These are phyloP conservation scores for Hemileccinum impolitum DNA, from an alignment of 768 basidiomycete genomes.

Conservation along the genomic window DNA sequence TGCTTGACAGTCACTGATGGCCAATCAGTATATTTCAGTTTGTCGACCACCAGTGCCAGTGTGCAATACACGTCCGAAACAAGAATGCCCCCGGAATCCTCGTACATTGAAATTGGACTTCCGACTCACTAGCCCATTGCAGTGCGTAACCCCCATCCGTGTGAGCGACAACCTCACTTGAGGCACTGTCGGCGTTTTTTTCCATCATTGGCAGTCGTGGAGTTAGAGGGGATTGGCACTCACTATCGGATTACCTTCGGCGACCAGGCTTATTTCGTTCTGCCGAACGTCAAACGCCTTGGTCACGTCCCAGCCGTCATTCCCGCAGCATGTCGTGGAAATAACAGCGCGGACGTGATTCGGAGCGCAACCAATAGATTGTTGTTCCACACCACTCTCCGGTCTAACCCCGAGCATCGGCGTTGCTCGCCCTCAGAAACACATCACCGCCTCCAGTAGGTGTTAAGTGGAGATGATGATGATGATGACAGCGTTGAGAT, in stretches of 20 bases:
- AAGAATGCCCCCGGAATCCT: no score
- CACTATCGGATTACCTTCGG: background rate
- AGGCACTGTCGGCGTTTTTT: background rate
- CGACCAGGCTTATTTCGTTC: background rate
- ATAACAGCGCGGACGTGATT: background rate
- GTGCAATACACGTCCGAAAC: no score
- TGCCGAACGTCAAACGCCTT: background rate
- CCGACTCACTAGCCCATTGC: no score
- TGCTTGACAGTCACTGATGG: no score
- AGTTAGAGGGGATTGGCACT: constrained; percentile 18
- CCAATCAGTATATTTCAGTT: no score
- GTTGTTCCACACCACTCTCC: constrained; percentile 4
- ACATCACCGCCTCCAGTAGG: background rate
- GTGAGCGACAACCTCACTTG: background rate
- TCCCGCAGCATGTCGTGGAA: background rate
- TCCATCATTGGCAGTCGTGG: constrained; percentile 1
- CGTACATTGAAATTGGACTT: no score
- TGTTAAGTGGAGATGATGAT: constrained; percentile 2
- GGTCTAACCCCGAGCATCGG: constrained; percentile 18
- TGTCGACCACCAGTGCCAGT: no score
- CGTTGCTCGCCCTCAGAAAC: background rate
- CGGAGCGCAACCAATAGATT: background rate
- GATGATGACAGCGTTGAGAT: background rate
- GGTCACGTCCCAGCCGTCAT: no score
- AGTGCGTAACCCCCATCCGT: background rate